Evolutionary conservation across 2,329 filamentous ascomycete genomes (phyloP), one percentile per base, ranked within the genome.

Genomic region (Monosporascus cannonballus): DNA sequence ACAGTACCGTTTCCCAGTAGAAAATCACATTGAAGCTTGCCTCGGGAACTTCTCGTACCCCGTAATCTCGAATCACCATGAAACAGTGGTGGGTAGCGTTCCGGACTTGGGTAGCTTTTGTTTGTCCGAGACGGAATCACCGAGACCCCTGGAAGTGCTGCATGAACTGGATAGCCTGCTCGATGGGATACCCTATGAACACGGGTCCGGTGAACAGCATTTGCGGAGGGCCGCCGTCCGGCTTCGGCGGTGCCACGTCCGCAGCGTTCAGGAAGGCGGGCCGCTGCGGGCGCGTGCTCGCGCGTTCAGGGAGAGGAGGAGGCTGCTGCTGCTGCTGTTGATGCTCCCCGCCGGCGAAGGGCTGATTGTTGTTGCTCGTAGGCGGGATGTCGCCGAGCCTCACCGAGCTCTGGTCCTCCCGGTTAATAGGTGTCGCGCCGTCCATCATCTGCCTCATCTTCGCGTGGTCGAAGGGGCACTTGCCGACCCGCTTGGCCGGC

Each of bases 121-220:
- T 34, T 34, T 14, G 30, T 34, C 30, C 27, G 9, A 34, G 11
- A 5, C 30, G 30, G 30, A 34, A 34, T 34, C 30, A 34, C 30
- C 11, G 9, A 14, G 30, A 14, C 30, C 42, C 61, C 67, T 75
- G 76, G 54, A 76, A 79, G 51, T 83, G 77, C 60, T 87, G 84
- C 75, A 95, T 80, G 49, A 95, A 79, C 51, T 82, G 77, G 24
- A 89, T 80, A n/a, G 89, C 88, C 66, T 95, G 86, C 54, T 95
- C 89, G 56, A 90, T 81, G 9, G 87, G 84, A 64, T 96, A 96
- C 0, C 93, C 93, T 62, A 97, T 90, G 65, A 96, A 96, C 0
- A 96, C 91, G 0, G 93, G 93, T 0, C 93, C 93, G 8, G 89
- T 96, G 65, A 96, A 96, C 0, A 95, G 77, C 81, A 96, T 87